Percentiles rank a stretch among this genome's conserved stretches.
Conservation (phyloP, 305 asterid species). For the Fraxinus albicans region DNA sequence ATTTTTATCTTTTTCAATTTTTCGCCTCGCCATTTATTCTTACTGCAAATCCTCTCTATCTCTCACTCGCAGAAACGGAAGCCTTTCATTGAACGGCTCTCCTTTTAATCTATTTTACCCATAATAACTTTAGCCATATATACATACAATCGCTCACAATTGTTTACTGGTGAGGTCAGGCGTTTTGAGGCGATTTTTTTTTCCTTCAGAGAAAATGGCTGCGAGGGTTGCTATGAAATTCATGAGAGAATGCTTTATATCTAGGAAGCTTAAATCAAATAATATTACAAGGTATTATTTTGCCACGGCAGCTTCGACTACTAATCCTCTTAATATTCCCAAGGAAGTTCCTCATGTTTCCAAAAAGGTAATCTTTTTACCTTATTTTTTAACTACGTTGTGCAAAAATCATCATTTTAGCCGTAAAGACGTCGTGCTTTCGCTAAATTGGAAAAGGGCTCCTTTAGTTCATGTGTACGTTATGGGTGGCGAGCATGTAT, state of each 20-base stretch:
- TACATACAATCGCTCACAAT: slow-evolving; percentile 8
- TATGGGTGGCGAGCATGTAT: background rate
- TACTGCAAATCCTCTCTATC: background rate
- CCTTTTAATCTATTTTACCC: background rate
- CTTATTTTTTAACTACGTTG: background rate
- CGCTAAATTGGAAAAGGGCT: slow-evolving; percentile 6
- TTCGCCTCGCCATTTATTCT: slow-evolving; percentile 12
- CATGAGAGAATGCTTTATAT: slow-evolving; percentile 36
- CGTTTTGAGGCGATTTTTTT: slow-evolving; percentile 18
- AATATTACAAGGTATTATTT: slow-evolving; percentile 34
- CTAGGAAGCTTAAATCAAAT: slow-evolving; percentile 30
- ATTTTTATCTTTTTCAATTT: background rate
- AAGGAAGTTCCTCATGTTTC: slow-evolving; percentile 63
- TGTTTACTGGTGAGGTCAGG: slow-evolving; percentile 4
- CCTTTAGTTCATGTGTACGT: background rate
- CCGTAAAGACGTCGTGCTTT: background rate
- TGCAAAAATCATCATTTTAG: background rate
- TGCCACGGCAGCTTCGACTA: slow-evolving; percentile 37
- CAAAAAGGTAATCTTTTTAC: slow-evolving; percentile 46
- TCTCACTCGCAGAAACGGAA: background rate
- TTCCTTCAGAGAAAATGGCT: slow-evolving; percentile 45
- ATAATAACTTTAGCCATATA: background rate
- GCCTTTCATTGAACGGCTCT: background rate
- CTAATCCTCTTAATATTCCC: slow-evolving; percentile 38
- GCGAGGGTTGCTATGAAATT: slow-evolving; percentile 49